These are phyloP conservation scores for Chlorencoelia australis DNA, from an alignment of 2,329 filamentous ascomycete genomes.

Conservation along the genomic window DNA sequence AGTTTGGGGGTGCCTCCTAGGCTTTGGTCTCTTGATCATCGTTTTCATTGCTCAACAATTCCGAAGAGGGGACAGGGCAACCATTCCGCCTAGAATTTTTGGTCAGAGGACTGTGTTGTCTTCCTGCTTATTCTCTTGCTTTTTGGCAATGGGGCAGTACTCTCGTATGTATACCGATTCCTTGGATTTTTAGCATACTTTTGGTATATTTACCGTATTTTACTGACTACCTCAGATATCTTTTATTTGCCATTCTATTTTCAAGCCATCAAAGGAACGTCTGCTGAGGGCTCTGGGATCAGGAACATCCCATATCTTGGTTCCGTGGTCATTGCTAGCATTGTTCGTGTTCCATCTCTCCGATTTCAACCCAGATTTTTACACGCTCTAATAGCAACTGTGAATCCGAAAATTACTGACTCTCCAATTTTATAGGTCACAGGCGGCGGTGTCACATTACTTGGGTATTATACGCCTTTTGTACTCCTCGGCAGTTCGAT, in stretches of 20 bases:
- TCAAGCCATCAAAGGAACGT: constrained; percentile 35
- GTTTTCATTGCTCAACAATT: constrained; percentile 33
- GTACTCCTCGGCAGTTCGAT: constrained; percentile 36
- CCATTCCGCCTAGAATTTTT: constrained; percentile 39
- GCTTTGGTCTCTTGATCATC: constrained; percentile 26
- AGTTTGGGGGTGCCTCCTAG: constrained; percentile 36
- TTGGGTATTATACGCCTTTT: constrained; percentile 35
- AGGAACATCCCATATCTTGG: constrained; percentile 34
- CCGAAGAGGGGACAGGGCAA: constrained; percentile 37
- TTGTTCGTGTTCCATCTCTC: too few relatives aligned
- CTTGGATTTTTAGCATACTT: neutral
- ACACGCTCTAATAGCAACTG: too few relatives aligned
- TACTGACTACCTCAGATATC: too few relatives aligned
- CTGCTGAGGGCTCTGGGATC: constrained; percentile 31
- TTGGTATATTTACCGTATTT: neutral
- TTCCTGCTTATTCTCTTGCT: constrained; percentile 27
- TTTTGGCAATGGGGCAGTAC: constrained; percentile 27
- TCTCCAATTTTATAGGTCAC: too few relatives aligned
- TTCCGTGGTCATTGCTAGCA: constrained; percentile 33
- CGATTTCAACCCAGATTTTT: too few relatives aligned
- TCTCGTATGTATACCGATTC: constrained; percentile 39
- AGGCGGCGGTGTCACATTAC: constrained; percentile 31
- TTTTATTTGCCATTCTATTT: constrained; percentile 41
- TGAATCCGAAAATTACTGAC: too few relatives aligned
- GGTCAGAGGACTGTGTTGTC: constrained; percentile 29